Conservation (phyloP, 1,139 yeast genomes). For the Geotrichum bryndzae region DNA sequence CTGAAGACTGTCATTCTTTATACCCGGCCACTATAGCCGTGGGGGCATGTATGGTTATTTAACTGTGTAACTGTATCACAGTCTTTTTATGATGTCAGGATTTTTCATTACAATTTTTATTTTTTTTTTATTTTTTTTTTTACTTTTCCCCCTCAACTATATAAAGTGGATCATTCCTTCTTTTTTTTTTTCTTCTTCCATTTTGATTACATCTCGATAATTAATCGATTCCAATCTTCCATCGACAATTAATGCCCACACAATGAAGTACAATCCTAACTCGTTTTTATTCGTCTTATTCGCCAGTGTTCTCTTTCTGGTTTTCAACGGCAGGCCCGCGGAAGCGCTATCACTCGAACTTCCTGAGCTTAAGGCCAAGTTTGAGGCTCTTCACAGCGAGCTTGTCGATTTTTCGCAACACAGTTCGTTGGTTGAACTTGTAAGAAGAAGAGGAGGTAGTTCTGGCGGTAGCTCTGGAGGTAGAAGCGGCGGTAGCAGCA, state of each 20-base stretch:
- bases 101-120: too few species aligned
- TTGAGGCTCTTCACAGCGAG: not conserved
- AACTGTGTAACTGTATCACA: too few species aligned
- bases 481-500: not conserved
- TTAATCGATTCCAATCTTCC: not conserved
- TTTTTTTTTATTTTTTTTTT: too few species aligned
- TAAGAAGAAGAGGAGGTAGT: constrained; percentile 14
- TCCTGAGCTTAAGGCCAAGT: not conserved
- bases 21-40: too few species aligned
- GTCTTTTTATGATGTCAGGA: too few species aligned
- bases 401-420: not conserved
- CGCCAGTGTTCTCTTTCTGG: not conserved
- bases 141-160: too few species aligned
- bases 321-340: not conserved
- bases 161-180: not conserved
- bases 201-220: too few species aligned
- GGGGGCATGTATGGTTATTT: too few species aligned
- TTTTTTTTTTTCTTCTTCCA: not conserved
- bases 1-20: too few species aligned
- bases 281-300: not conserved
- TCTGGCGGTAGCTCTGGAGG: constrained; percentile 6
- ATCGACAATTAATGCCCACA: not conserved
- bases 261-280: not conserved
- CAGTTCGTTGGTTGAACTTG: constrained; percentile 4
- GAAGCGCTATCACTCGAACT: constrained; percentile 5